Evolutionary conservation across 2,329 filamentous ascomycete genomes (phyloP).

Genomic region (Aureobasidium mangrovei): DNA sequence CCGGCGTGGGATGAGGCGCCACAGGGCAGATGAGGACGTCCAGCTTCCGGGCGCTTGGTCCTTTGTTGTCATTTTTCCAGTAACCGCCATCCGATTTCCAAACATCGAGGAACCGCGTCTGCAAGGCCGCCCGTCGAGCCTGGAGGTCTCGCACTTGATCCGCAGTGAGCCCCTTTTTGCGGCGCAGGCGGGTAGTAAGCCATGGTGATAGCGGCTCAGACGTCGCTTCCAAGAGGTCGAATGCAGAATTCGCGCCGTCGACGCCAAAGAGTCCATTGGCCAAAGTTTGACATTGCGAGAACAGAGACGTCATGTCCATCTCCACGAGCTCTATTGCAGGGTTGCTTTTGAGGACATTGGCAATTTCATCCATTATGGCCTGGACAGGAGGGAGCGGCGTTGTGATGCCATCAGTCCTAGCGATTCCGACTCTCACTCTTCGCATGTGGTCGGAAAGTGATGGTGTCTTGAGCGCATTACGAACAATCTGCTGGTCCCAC

Average conservation of each 20-base stretch:
- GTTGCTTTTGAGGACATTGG: conserved; percentile 26
- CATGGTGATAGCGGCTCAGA: conserved; percentile 52
- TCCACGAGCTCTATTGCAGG: conserved; percentile 47
- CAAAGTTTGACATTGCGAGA: conserved; percentile 48
- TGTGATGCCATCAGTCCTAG: conserved; percentile 42
- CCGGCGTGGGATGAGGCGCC: conserved; percentile 54
- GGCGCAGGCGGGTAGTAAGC: conserved; percentile 44
- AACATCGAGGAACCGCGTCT: conserved; percentile 48
- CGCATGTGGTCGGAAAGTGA: background rate
- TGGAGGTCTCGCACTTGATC: conserved; percentile 45
- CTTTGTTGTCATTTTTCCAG: conserved; percentile 19
- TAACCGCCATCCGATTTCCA: conserved; percentile 42
- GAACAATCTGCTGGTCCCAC: conserved; percentile 28
- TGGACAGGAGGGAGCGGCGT: conserved; percentile 45
- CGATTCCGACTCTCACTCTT: conserved; percentile 38
- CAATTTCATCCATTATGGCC: conserved; percentile 39
- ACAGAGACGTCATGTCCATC: conserved; percentile 43
- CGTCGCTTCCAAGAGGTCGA: conserved; percentile 47
- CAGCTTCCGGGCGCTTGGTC: conserved; percentile 17
- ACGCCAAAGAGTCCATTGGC: conserved; percentile 51
- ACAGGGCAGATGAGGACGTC: conserved; percentile 57
- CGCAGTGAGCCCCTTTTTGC: conserved; percentile 40
- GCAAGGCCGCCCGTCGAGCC: conserved; percentile 42
- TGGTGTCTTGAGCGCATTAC: background rate
- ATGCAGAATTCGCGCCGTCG: conserved; percentile 48